These are phyloP conservation scores for Solioccasus polychromus DNA, from an alignment of 768 basidiomycete genomes.

Conservation along the genomic window DNA sequence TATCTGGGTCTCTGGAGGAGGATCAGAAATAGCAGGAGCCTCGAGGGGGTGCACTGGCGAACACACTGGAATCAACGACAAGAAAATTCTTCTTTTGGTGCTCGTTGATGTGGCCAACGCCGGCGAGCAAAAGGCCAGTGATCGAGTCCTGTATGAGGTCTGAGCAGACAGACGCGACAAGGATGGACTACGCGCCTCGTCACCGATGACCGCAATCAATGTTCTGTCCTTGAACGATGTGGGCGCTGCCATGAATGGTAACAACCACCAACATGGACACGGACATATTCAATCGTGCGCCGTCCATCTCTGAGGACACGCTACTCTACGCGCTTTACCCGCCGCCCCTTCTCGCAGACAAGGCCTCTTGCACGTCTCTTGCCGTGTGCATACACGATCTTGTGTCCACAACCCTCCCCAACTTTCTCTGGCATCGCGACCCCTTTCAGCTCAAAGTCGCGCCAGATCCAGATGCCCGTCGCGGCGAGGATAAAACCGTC, in stretches of 20 bases:
- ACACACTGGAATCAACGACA: slow-evolving; percentile 88
- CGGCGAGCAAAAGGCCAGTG: slow-evolving; percentile 92
- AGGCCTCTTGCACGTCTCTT: slow-evolving; percentile 57
- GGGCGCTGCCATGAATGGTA: slow-evolving; percentile 43
- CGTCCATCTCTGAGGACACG: slow-evolving; percentile 83
- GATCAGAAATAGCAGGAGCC: slow-evolving; percentile 11
- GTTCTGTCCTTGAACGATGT: slow-evolving; percentile 76
- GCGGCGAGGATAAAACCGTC: slow-evolving; percentile 42
- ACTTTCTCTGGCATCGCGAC: slow-evolving; percentile 83
- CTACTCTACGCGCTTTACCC: slow-evolving; percentile 76
- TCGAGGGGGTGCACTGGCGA: not conserved
- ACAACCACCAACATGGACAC: slow-evolving; percentile 27
- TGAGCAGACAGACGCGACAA: slow-evolving; percentile 7
- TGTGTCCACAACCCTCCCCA: slow-evolving; percentile 52
- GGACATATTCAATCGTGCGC: slow-evolving; percentile 73
- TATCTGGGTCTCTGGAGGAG: slow-evolving; percentile 75
- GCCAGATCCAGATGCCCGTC: slow-evolving; percentile 37
- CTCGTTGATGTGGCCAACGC: slow-evolving; percentile 87
- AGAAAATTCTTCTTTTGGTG: slow-evolving; percentile 97
- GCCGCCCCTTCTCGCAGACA: slow-evolving; percentile 49
- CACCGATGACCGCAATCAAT: slow-evolving; percentile 93
- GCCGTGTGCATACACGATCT: slow-evolving; percentile 63
- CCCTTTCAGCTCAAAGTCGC: slow-evolving; percentile 74
- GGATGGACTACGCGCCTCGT: slow-evolving; percentile 62
- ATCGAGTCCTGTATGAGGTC: slow-evolving; percentile 76